A percentile compares a stretch with the other conserved stretches of the same genome.
Conservation (phyloP, 148 eudicot species). For the Cornus kousa region DNA sequence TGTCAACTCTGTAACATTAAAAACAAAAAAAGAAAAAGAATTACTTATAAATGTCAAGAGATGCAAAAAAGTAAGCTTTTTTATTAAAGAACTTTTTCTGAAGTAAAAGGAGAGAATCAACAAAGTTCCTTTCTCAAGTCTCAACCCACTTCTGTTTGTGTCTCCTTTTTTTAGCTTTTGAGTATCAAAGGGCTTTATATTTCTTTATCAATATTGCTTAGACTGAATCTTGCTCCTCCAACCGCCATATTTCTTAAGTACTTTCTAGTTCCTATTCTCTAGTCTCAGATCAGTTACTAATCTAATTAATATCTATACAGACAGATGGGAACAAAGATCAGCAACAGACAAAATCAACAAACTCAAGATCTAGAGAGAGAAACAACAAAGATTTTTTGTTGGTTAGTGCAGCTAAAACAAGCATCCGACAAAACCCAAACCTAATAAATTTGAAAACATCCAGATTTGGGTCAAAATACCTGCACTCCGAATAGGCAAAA, state of each 20-base stretch:
- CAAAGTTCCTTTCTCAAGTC: constrained; percentile 42
- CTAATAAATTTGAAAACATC: constrained; percentile 12
- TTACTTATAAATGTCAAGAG: constrained; percentile 16
- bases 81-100: constrained; percentile 18
- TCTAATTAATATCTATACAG: constrained; percentile 2
- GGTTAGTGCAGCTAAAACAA: not conserved
- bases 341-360: constrained; percentile 54
- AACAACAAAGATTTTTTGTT: constrained; percentile 31
- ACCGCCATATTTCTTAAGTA: not conserved
- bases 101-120: constrained; percentile 30
- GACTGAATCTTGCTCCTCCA: constrained; percentile 11
- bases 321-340: constrained; percentile 41
- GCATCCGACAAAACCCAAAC: constrained; percentile 18
- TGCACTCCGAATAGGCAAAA: constrained; percentile 48
- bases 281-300: constrained; percentile 2
- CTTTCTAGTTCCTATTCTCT: not conserved
- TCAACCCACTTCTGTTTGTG: constrained; percentile 14
- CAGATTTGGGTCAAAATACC: constrained; percentile 39
- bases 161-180: constrained; percentile 28
- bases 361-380: constrained; percentile 31
- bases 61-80: constrained; percentile 18
- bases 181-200: constrained; percentile 26
- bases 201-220: constrained; percentile 14
- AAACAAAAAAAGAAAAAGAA: constrained; percentile 10
- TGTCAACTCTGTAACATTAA: constrained; percentile 31